Percentiles rank a stretch among this genome's conserved stretches.
These are phyloP conservation scores for Metschnikowia borealis DNA, from an alignment of 805 yeast genomes.

Conservation along the genomic window DNA sequence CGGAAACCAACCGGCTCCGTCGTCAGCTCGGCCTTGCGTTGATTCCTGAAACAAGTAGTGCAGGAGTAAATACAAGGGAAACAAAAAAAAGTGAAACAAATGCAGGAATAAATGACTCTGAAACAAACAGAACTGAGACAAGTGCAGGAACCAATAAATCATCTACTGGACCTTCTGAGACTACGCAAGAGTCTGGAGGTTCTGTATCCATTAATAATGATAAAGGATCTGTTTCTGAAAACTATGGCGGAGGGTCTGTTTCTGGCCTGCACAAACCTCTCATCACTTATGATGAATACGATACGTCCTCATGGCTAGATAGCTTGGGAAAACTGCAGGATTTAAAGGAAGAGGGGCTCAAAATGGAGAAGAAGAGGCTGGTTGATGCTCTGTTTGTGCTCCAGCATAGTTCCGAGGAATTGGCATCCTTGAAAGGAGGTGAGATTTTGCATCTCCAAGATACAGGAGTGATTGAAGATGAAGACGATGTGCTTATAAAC, in stretches of 20 bases:
- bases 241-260: too few relatives aligned
- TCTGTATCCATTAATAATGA: too few relatives aligned
- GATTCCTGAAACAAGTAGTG: conserved; percentile 23
- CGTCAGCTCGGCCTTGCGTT: conserved; percentile 51
- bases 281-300: conserved; percentile 13
- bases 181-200: too few relatives aligned
- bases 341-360: too few relatives aligned
- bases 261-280: conserved; percentile 7
- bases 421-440: conserved; percentile 35
- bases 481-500: conserved; percentile 34
- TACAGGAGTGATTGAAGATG: conserved; percentile 31
- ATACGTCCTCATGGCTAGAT: conserved; percentile 15
- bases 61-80: too few relatives aligned
- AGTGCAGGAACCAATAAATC: too few relatives aligned
- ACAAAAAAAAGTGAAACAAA: too few relatives aligned
- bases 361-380: too few relatives aligned
- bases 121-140: too few relatives aligned
- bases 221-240: too few relatives aligned
- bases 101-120: too few relatives aligned
- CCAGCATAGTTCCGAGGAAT: conserved; percentile 43
- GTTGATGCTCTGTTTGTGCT: conserved; percentile 38
- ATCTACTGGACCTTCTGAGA: too few relatives aligned
- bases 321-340: conserved; percentile 14
- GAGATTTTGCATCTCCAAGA: conserved; percentile 59
- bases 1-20: conserved; percentile 55